phyloP scores from a whole-genome alignment of 768 basidiomycete genomes.

The Panellus pusillus region DNA sequence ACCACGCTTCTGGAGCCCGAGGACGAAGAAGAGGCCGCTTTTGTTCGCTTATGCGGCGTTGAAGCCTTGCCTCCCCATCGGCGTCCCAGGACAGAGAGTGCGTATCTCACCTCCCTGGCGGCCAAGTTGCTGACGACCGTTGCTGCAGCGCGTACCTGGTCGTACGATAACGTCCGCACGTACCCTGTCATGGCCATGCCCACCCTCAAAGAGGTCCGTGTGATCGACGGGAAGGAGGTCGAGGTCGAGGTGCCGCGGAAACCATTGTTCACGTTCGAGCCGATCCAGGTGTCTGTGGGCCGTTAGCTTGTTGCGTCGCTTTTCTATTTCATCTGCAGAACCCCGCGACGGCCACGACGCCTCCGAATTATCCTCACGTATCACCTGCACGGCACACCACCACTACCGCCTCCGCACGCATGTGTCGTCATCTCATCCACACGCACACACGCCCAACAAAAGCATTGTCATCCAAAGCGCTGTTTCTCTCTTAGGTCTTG shows the following conservation, averaged over 20 bases:
- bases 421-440: neutral
- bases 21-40: constrained; percentile 24
- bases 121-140: neutral
- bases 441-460: neutral
- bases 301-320: no score
- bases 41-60: constrained; percentile 25
- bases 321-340: neutral
- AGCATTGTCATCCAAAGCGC: no score
- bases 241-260: constrained; percentile 58
- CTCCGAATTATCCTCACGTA: neutral
- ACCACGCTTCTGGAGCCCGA: constrained; percentile 1
- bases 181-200: constrained; percentile 64
- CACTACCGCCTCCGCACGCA: neutral
- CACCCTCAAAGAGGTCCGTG: constrained; percentile 55
- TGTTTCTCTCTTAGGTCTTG: no score
- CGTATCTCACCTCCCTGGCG: constrained; percentile 23
- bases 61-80: constrained; percentile 25
- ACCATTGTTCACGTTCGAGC: constrained; percentile 65
- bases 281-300: neutral
- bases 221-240: constrained; percentile 52
- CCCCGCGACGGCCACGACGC: neutral
- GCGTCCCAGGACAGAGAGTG: constrained; percentile 55
- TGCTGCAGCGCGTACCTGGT: constrained; percentile 65
- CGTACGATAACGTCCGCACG: constrained; percentile 70
- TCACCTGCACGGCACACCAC: neutral